A percentile compares a stretch with the other conserved stretches of the same genome.
Conservation (phyloP, 352 stramenopile genomes). For the Phytopythium helicoides region DNA sequence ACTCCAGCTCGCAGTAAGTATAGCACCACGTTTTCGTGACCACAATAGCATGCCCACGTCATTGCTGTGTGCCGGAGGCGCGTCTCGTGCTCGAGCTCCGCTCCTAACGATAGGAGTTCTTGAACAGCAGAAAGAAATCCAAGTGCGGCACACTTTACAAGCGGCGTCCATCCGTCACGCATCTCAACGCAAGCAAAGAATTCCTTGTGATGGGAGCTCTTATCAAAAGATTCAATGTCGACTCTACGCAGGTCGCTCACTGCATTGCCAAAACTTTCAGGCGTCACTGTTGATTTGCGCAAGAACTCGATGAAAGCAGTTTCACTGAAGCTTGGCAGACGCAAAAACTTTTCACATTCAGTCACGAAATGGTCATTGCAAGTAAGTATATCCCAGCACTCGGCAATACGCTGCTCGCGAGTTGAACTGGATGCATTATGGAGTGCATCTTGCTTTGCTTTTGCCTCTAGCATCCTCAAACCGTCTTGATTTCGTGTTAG, state of each 20-base stretch:
- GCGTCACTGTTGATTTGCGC: constrained; percentile 13
- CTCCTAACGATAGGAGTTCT: constrained; percentile 44
- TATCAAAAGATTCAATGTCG: constrained; percentile 7
- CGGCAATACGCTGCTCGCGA: constrained; percentile 26
- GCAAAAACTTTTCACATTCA: constrained; percentile 29
- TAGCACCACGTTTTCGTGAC: constrained; percentile 59
- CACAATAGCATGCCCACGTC: constrained; percentile 76
- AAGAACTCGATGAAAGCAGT: constrained; percentile 34
- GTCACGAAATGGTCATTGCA: constrained; percentile 31
- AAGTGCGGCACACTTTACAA: constrained; percentile 62
- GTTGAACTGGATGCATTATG: constrained; percentile 28
- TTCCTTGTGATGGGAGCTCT: not conserved
- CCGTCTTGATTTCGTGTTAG: constrained; percentile 40
- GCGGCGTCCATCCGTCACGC: constrained; percentile 60
- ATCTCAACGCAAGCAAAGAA: constrained; percentile 62
- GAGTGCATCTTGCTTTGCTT: constrained; percentile 32
- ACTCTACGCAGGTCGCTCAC: constrained; percentile 20
- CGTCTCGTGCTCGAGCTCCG: constrained; percentile 43
- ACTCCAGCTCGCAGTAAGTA: constrained; percentile 41
- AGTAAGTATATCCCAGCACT: constrained; percentile 35
- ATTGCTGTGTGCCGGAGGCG: constrained; percentile 63
- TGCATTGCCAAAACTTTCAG: constrained; percentile 14
- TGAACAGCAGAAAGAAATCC: constrained; percentile 33
- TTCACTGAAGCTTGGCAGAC: constrained; percentile 39
- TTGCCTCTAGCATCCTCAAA: constrained; percentile 29